Evolutionary conservation across 2,329 filamentous ascomycete species (phyloP).

Genomic region (Trichocomaceae sp.): DNA sequence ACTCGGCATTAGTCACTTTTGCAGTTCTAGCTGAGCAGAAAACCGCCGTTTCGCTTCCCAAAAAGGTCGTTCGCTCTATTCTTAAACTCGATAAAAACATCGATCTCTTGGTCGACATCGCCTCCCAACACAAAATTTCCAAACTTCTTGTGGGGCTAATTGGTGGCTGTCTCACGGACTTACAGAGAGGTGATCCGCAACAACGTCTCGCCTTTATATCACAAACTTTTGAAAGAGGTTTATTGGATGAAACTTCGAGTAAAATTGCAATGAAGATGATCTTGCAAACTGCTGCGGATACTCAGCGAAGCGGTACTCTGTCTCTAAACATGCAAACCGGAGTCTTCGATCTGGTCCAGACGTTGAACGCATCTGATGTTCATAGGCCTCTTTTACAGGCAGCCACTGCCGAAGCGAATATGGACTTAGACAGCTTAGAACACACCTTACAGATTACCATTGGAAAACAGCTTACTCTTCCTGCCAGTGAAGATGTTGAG

Average conservation of each 20-base stretch:
- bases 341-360: constrained; percentile 61
- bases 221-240: constrained; percentile 27
- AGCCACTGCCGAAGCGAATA: constrained; percentile 59
- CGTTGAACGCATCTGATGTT: constrained; percentile 55
- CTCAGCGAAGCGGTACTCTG: constrained; percentile 43
- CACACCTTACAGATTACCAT: constrained; percentile 66
- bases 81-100: constrained; percentile 29
- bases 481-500: constrained; percentile 44
- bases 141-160: constrained; percentile 34
- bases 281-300: constrained; percentile 26
- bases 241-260: constrained; percentile 27
- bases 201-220: constrained; percentile 43
- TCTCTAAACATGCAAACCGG: constrained; percentile 51
- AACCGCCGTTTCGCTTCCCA: constrained; percentile 61
- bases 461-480: constrained; percentile 50
- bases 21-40: constrained; percentile 76
- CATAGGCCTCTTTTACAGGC: constrained; percentile 59
- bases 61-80: constrained; percentile 56
- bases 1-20: constrained; percentile 70
- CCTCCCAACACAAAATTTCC: constrained; percentile 27
- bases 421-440: constrained; percentile 69
- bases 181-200: constrained; percentile 29
- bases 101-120: constrained; percentile 29
- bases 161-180: constrained; percentile 26
- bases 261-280: constrained; percentile 28